Conservation (phyloP, 495 filamentous ascomycete genomes). For the Lophiotrema nucula region DNA sequence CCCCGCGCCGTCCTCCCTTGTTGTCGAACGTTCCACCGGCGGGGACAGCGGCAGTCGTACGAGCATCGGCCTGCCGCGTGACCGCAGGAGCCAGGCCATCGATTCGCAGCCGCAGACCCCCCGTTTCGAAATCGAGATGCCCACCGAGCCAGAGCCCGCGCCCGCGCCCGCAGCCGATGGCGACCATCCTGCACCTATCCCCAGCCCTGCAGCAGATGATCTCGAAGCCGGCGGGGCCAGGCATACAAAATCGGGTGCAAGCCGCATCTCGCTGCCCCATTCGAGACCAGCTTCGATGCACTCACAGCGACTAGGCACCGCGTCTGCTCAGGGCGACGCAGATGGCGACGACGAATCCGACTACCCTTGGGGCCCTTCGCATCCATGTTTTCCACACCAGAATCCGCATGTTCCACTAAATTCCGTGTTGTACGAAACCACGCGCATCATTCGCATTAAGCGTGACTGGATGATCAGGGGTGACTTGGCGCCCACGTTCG, state of each 20-base stretch:
- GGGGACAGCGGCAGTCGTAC: slow-evolving; percentile 58
- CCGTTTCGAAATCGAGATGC: slow-evolving; percentile 13
- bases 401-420: slow-evolving; percentile 85
- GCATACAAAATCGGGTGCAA: neutral
- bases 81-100: slow-evolving; percentile 43
- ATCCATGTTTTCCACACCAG: slow-evolving; percentile 88
- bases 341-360: slow-evolving; percentile 49
- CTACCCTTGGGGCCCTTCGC: slow-evolving; percentile 75
- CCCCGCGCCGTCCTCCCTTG: slow-evolving; percentile 54
- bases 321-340: slow-evolving; percentile 43
- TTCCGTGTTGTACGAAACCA: slow-evolving; percentile 69
- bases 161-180: neutral
- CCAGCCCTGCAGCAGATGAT: slow-evolving; percentile 19
- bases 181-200: slow-evolving; percentile 18
- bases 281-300: slow-evolving; percentile 28
- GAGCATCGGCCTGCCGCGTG: slow-evolving; percentile 65
- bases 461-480: slow-evolving; percentile 88
- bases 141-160: slow-evolving; percentile 2
- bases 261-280: slow-evolving; percentile 32
- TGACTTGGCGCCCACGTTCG: slow-evolving; percentile 89
- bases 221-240: slow-evolving; percentile 15
- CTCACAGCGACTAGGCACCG: slow-evolving; percentile 10
- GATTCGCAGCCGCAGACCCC: slow-evolving; percentile 25
- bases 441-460: slow-evolving; percentile 84
- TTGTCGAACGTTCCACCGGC: slow-evolving; percentile 62